These are phyloP conservation scores for Schizonepeta tenuifolia DNA, from an alignment of 257 asterid genomes.

Conservation along the genomic window DNA sequence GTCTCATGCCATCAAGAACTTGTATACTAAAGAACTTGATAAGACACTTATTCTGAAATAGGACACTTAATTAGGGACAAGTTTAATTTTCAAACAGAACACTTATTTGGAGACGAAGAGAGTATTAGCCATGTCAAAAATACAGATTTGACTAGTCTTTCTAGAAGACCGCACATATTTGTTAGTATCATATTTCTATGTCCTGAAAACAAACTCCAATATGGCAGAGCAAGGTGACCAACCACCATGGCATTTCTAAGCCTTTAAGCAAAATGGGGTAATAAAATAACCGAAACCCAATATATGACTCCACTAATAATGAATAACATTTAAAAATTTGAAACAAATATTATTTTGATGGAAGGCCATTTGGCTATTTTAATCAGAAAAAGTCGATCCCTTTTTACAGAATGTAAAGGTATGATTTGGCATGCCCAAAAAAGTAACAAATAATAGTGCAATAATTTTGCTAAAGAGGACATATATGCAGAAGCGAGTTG, in stretches of 20 bases:
- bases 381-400: constrained; percentile 31
- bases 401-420: constrained; percentile 35
- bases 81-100: no score
- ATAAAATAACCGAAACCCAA: constrained; percentile 7
- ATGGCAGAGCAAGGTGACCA: constrained; percentile 28
- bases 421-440: constrained; percentile 37
- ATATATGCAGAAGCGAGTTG: constrained; percentile 36
- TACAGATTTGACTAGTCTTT: background rate
- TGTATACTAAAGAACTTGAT: no score
- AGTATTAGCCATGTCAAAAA: background rate
- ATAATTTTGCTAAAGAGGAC: constrained; percentile 20
- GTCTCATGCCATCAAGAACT: no score
- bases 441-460: constrained; percentile 32
- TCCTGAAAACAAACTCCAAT: constrained; percentile 6
- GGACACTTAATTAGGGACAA: no score
- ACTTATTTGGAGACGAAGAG: no score
- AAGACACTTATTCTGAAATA: no score
- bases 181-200: constrained; percentile 3
- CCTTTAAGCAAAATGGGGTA: constrained; percentile 9
- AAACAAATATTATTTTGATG: constrained; percentile 21
- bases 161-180: background rate
- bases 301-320: constrained; percentile 15
- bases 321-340: constrained; percentile 18
- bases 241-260: constrained; percentile 20
- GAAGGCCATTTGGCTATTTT: constrained; percentile 20